Evolutionary conservation across 2,329 filamentous ascomycete species (phyloP), one percentile per base, ranked within the genome.

Genomic region (Pseudogymnoascus sp.): DNA sequence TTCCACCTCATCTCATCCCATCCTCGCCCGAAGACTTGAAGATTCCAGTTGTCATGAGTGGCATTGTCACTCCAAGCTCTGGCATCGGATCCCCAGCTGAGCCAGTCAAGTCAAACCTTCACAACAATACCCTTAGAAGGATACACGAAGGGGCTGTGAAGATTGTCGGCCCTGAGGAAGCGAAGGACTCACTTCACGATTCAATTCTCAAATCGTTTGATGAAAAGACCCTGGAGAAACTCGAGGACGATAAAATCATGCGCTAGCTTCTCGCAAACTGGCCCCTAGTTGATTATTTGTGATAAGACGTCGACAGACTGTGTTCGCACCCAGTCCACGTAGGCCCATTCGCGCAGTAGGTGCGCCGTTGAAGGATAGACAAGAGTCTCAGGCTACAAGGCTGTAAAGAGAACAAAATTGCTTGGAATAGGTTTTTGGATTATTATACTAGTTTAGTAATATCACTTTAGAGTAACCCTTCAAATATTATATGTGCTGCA

Each of bases 21-120:
- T 83, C 83, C 59, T 92, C 89, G 1, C 90, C 92, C 0, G 87
- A 95, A 75, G 90, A 92, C 66, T 87, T 94, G 70, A 84, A 87
- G 66, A 91, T 92, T 44, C 89, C 89, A 0, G 88, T 92, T 9
- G 84, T 89, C 21, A 80, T 84, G 2, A 83, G 79, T 64, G 80
- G 80, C 41, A 70, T 71, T 44, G 65, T 69, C 7, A 71, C 67
- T 31, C 71, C 71, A 2, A 58, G 71, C 35, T 63, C 68, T 38
- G 70, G 71, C 15, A 41, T 70, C 55, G 70, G 67, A 4, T 51
- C 60, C 27, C 66, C 66, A 13, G 61, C 60, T 31, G 66, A 68
- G n/a, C 55, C 62, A 70, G 2, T 55, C 29, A 55, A 51, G 27
- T 2, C 44, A 8, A 51, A 21, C 48, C 48, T 55, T 55, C 48